phyloP scores from a whole-genome alignment of 192 early-diverging fungal species.

The Thoreauomyces humboldtii region DNA sequence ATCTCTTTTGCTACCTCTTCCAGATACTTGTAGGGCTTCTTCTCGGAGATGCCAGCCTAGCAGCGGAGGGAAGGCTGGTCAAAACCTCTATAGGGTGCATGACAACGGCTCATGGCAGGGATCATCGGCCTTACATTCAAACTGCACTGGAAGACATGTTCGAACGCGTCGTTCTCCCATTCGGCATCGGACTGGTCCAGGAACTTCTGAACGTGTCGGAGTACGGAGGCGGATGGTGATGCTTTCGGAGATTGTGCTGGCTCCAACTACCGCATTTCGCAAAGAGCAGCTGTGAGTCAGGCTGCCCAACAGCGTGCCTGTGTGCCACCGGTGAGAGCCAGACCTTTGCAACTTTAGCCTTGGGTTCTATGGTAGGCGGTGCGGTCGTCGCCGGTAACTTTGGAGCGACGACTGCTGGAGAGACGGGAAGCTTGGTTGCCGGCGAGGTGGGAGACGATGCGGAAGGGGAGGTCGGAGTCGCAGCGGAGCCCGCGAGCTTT shows the following conservation, averaged over 20 bases:
- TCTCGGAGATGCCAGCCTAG: not conserved
- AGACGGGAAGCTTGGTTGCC: not conserved
- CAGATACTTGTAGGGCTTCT: slow-evolving; percentile 23
- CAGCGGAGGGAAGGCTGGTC: no score
- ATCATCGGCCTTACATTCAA: slow-evolving; percentile 57
- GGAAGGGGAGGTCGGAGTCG: not conserved
- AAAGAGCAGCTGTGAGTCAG: not conserved
- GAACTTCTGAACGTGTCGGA: slow-evolving; percentile 19
- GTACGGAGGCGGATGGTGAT: not conserved
- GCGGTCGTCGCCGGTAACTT: no score
- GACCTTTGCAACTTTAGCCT: not conserved
- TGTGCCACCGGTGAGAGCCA: not conserved
- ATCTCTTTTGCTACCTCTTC: slow-evolving; percentile 27
- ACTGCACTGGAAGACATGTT: slow-evolving; percentile 73
- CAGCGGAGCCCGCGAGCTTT: slow-evolving; percentile 36
- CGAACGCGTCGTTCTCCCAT: slow-evolving; percentile 84
- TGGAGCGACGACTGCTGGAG: not conserved
- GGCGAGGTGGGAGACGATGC: not conserved
- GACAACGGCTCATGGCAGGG: not conserved
- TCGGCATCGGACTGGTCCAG: slow-evolving; percentile 46
- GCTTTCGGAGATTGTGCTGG: slow-evolving; percentile 1
- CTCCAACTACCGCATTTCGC: not conserved
- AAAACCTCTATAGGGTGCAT: no score
- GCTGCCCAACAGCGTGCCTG: not conserved
- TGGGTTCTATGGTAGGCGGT: not conserved